Conservation (phyloP, 176 grass and related monocot species). For the Tillandsia fasciculata region DNA sequence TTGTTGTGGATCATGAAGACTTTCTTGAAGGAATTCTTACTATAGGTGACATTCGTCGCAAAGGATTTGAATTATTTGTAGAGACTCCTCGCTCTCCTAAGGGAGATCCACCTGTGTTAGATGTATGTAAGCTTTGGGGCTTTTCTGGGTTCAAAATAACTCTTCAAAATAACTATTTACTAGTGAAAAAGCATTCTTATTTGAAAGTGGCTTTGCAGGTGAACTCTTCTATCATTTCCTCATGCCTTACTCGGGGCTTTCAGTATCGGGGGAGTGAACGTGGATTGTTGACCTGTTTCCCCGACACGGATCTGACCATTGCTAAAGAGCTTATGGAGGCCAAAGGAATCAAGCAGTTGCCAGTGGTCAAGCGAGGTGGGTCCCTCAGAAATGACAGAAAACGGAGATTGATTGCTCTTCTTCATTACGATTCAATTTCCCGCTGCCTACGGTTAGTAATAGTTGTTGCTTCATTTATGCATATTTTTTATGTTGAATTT, state of each 20-base stretch:
- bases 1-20: constrained; percentile 89
- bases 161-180: background rate
- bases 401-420: constrained; percentile 70
- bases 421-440: constrained; percentile 89
- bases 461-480: constrained; percentile 5
- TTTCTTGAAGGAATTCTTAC: constrained; percentile 94
- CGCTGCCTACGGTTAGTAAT: constrained; percentile 61
- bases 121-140: constrained; percentile 26
- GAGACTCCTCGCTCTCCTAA: constrained; percentile 9
- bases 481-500: constrained; percentile 13
- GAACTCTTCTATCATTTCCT: constrained; percentile 54
- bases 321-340: constrained; percentile 97
- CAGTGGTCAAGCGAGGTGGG: constrained; percentile 76
- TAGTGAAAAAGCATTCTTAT: constrained; percentile 20
- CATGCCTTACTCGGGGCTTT: constrained; percentile 78
- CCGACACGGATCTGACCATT: constrained; percentile 87
- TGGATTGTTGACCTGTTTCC: constrained; percentile 88
- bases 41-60: constrained; percentile 58
- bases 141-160: background rate
- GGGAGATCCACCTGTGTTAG: constrained; percentile 34
- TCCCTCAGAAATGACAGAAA: constrained; percentile 54
- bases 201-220: constrained; percentile 29
- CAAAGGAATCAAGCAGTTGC: constrained; percentile 95
- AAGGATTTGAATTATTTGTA: constrained; percentile 43
- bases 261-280: constrained; percentile 66